Percentiles rank a stretch among this genome's conserved stretches.
Conservation (phyloP, 2,329 filamentous ascomycete genomes). For the Cercospora citrullina region DNA sequence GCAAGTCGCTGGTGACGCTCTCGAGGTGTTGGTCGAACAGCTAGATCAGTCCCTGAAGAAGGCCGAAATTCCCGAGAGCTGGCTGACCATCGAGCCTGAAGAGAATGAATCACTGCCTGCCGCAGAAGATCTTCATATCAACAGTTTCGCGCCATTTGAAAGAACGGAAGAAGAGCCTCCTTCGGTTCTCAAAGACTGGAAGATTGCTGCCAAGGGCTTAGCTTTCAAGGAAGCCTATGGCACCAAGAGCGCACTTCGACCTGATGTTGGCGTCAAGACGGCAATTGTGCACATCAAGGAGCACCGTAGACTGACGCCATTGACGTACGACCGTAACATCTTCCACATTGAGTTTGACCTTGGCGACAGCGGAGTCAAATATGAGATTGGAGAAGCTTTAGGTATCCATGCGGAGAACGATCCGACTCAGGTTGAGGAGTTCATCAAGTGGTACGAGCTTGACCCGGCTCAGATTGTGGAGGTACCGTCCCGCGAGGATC, state of each 20-base stretch:
- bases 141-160: slow-evolving; percentile 79
- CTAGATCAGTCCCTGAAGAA: slow-evolving; percentile 70
- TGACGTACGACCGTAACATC: slow-evolving; percentile 93
- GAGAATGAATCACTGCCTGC: slow-evolving; percentile 54
- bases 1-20: slow-evolving; percentile 59
- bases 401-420: slow-evolving; percentile 97
- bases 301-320: slow-evolving; percentile 87
- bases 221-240: slow-evolving; percentile 93
- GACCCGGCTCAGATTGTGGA: slow-evolving; percentile 83
- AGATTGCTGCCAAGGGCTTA: slow-evolving; percentile 80
- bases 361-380: slow-evolving; percentile 84
- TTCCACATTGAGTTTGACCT: slow-evolving; percentile 99
- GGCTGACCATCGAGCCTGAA: slow-evolving; percentile 70
- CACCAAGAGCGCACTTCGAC: slow-evolving; percentile 71
- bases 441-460: slow-evolving; percentile 88
- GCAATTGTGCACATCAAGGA: slow-evolving; percentile 88
- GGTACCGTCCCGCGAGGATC: slow-evolving; percentile 80
- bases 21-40: slow-evolving; percentile 60
- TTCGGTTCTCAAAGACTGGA: slow-evolving; percentile 71
- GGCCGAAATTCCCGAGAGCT: slow-evolving; percentile 75
- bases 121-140: slow-evolving; percentile 67
- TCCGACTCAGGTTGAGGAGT: slow-evolving; percentile 71
- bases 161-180: slow-evolving; percentile 71
- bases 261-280: slow-evolving; percentile 83
- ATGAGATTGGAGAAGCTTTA: slow-evolving; percentile 95